Percentiles rank a stretch among this genome's conserved stretches.
These are phyloP conservation scores for Leptodermis oblonga DNA, from an alignment of 257 asterid species.

Conservation along the genomic window DNA sequence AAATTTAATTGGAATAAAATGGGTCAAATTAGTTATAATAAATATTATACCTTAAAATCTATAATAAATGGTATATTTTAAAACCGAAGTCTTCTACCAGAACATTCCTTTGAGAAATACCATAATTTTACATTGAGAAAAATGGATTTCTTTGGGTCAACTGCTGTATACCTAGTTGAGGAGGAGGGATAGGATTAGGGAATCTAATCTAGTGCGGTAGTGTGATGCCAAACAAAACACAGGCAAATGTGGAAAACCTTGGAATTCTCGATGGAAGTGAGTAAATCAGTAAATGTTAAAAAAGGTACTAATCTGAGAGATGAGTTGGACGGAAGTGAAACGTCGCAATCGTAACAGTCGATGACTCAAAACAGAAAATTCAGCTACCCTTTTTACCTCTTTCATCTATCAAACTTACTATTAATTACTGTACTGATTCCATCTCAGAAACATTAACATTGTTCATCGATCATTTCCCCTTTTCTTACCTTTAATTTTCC, in stretches of 20 bases:
- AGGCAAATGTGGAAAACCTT: neutral
- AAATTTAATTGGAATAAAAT: too few species aligned
- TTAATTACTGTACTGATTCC: neutral
- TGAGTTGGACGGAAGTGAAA: slow-evolving; percentile 37
- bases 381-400: slow-evolving; percentile 24
- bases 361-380: slow-evolving; percentile 30
- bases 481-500: too few species aligned
- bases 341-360: slow-evolving; percentile 52
- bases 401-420: slow-evolving; percentile 6
- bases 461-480: neutral
- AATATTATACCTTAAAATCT: too few species aligned
- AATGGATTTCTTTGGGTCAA: too few species aligned
- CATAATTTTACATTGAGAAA: too few species aligned
- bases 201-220: neutral
- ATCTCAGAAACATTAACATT: neutral
- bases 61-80: too few species aligned
- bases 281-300: slow-evolving; percentile 5
- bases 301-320: slow-evolving; percentile 10
- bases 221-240: neutral
- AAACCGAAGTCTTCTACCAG: too few species aligned
- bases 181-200: too few species aligned
- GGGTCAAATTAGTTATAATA: too few species aligned
- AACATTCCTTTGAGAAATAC: too few species aligned
- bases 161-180: too few species aligned
- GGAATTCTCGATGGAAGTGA: neutral